A percentile compares a stretch with the other conserved stretches of the same genome.
Evolutionary conservation across 2,329 filamentous ascomycete species (phyloP).

Genomic region (Fusarium hainanense): DNA sequence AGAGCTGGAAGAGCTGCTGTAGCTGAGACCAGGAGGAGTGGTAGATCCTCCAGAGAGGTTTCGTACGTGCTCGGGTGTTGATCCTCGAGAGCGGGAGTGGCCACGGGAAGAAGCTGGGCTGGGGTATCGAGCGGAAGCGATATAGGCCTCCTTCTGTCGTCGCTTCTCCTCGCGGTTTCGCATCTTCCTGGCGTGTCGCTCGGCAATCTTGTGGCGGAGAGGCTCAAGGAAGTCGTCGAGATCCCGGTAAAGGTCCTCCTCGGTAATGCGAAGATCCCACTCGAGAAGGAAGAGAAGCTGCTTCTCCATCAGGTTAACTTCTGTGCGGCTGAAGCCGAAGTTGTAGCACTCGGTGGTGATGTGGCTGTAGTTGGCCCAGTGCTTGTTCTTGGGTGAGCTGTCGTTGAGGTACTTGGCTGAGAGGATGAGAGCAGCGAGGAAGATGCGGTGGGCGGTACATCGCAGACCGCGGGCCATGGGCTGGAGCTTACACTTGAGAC

Average conservation of each 20-base stretch:
- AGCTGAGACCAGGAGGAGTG: slow-evolving; percentile 61
- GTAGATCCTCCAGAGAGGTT: slow-evolving; percentile 51
- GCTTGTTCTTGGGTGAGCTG: slow-evolving; percentile 99
- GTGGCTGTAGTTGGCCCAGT: slow-evolving; percentile 95
- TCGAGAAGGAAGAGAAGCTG: slow-evolving; percentile 94
- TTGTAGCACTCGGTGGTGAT: slow-evolving; percentile 72
- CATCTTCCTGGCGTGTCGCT: slow-evolving; percentile 62
- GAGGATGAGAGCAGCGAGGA: slow-evolving; percentile 85
- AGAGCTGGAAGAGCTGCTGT: slow-evolving; percentile 62
- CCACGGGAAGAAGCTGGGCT: slow-evolving; percentile 61
- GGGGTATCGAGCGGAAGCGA: slow-evolving; percentile 54
- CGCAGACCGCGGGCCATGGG: slow-evolving; percentile 95
- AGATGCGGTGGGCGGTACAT: slow-evolving; percentile 97
- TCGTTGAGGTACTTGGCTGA: slow-evolving; percentile 98
- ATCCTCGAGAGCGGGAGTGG: slow-evolving; percentile 55
- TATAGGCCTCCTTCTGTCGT: slow-evolving; percentile 53
- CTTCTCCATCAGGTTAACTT: slow-evolving; percentile 99
- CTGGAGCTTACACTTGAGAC: slow-evolving; percentile 85
- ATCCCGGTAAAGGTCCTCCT: slow-evolving; percentile 87
- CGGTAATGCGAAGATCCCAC: slow-evolving; percentile 89
- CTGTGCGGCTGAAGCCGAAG: slow-evolving; percentile 93
- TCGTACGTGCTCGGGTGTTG: slow-evolving; percentile 56
- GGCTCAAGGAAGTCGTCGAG: slow-evolving; percentile 90
- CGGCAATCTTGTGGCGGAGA: slow-evolving; percentile 72
- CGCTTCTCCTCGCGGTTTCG: slow-evolving; percentile 61